These are phyloP conservation scores for Dalbergia cochinchinensis DNA, from an alignment of 306 rosid species.

Conservation along the genomic window DNA sequence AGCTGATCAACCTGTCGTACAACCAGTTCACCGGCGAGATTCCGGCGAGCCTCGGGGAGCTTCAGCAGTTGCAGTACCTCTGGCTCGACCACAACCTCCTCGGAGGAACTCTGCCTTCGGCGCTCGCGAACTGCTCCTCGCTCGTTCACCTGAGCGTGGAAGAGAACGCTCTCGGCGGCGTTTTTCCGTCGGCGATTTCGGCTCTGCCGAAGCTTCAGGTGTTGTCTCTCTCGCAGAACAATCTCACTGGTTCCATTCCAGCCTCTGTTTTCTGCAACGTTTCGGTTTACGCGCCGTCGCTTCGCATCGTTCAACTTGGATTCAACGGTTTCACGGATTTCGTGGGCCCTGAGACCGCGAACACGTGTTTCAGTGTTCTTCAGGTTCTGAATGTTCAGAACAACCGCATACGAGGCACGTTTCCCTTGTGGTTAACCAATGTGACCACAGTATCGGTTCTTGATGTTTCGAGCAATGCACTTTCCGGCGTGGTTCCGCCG, in stretches of 20 bases:
- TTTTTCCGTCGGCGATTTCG: constrained; percentile 84
- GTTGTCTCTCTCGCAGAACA: constrained; percentile 75
- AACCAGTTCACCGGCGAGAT: constrained; percentile 75
- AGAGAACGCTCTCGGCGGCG: constrained; percentile 79
- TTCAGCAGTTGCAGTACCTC: constrained; percentile 77
- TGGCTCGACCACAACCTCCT: constrained; percentile 86
- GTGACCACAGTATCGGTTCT: constrained; percentile 60
- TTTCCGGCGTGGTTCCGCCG: constrained; percentile 70
- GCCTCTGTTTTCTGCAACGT: constrained; percentile 79
- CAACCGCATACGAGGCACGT: constrained; percentile 65
- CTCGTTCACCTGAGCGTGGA: constrained; percentile 85
- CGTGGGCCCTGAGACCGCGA: constrained; percentile 55
- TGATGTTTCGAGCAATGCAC: constrained; percentile 74
- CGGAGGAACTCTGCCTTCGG: constrained; percentile 88
- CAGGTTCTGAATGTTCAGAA: constrained; percentile 79
- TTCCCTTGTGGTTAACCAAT: constrained; percentile 80
- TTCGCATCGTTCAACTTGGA: constrained; percentile 78
- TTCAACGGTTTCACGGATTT: constrained; percentile 83
- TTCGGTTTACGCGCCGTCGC: constrained; percentile 71
- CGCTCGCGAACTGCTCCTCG: constrained; percentile 82
- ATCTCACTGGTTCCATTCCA: constrained; percentile 79
- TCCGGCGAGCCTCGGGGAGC: constrained; percentile 83
- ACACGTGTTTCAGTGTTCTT: constrained; percentile 69
- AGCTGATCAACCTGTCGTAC: constrained; percentile 82
- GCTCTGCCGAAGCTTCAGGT: constrained; percentile 85